phyloP scores from a whole-genome alignment of 2,329 filamentous ascomycete species.

The Colletotrichum shisoi region DNA sequence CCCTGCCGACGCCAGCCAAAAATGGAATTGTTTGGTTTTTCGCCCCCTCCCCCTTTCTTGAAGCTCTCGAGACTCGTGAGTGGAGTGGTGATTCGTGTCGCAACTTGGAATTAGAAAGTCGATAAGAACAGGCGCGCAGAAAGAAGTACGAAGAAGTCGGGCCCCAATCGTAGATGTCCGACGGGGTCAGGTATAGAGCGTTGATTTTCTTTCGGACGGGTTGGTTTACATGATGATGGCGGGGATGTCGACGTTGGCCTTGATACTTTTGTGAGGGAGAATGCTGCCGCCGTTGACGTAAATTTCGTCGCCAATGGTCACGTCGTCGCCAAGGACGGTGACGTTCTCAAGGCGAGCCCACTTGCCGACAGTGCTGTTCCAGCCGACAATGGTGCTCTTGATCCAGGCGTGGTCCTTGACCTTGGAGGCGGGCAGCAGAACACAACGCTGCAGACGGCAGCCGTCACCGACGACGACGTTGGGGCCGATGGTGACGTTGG shows the following conservation, averaged over 20 bases:
- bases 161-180: constrained; percentile 9
- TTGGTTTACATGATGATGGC: constrained; percentile 70
- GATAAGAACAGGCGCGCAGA: constrained; percentile 36
- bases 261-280: constrained; percentile 98
- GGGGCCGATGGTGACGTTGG: constrained; percentile 95
- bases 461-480: constrained; percentile 92
- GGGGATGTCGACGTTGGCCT: constrained; percentile 89
- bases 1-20: constrained; percentile 39
- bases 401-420: constrained; percentile 99
- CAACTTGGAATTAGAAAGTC: constrained; percentile 39
- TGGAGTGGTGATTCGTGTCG: constrained; percentile 39
- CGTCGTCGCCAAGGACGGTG: constrained; percentile 95
- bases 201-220: background rate
- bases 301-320: constrained; percentile 96
- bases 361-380: constrained; percentile 94
- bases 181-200: constrained; percentile 18
- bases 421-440: constrained; percentile 86
- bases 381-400: constrained; percentile 97
- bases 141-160: constrained; percentile 28
- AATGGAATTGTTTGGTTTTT: constrained; percentile 36
- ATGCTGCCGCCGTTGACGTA: constrained; percentile 95
- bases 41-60: constrained; percentile 25
- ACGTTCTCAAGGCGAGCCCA: constrained; percentile 98
- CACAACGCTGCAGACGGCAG: constrained; percentile 91
- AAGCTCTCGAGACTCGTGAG: constrained; percentile 31